phyloP scores from a whole-genome alignment of 768 basidiomycete genomes.

The Leccinum pellstonianum region DNA sequence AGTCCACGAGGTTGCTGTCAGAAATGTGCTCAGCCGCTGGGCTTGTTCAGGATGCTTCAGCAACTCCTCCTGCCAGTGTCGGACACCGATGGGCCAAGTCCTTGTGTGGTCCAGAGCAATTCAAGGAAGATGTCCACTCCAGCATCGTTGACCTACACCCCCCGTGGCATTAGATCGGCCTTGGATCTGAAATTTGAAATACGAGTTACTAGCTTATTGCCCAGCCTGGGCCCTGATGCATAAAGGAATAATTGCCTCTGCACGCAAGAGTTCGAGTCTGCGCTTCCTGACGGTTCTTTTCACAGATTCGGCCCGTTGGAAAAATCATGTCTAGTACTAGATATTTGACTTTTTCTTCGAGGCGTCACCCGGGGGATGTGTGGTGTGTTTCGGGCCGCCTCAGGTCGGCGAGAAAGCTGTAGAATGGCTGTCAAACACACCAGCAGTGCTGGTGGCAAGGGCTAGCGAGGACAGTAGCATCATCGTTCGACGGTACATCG shows the following conservation, averaged over 20 bases:
- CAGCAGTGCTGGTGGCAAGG: neutral
- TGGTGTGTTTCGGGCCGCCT: neutral
- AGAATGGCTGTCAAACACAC: neutral
- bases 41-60: neutral
- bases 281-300: neutral
- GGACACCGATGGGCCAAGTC: too few species aligned
- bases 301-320: neutral
- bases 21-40: neutral
- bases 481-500: neutral
- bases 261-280: neutral
- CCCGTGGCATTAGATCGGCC: neutral
- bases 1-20: neutral
- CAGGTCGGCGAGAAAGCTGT: neutral
- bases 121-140: too few species aligned
- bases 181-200: neutral
- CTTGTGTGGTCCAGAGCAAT: neutral
- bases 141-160: neutral
- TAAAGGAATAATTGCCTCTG: neutral
- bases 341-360: neutral
- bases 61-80: neutral
- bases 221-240: neutral
- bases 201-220: neutral
- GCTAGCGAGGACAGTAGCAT: neutral
- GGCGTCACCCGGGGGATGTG: neutral
- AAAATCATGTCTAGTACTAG: neutral